Evolutionary conservation across 2,329 filamentous ascomycete species (phyloP), one percentile per base, ranked within the genome.

Genomic region (Aurifilum marmelostoma): DNA sequence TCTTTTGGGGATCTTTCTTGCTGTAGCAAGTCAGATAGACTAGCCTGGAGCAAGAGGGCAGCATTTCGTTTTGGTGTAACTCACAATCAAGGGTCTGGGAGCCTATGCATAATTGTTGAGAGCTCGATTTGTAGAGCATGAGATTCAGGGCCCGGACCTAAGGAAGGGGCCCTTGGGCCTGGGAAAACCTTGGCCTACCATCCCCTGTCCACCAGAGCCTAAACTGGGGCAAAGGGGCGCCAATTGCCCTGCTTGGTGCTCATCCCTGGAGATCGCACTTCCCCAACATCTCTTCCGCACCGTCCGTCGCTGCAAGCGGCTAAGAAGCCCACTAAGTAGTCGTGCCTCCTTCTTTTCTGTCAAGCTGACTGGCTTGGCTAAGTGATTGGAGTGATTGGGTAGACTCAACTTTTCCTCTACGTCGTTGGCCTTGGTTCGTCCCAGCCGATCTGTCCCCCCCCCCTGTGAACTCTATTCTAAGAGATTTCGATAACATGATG

Each of bases 211-310:
- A 47, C 43, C 43, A 47, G 18, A 9, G 43, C 43, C 43, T 21
- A 47, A 47, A 47, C 43, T 47, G 43, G 43, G 43, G 43, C 43
- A n/a, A n/a, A n/a, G 9, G 43, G 43, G 43, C 43, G 43, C 43
- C 43, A 47, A 47, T n/a, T 18, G 21, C 43, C 43, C 43, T 47
- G 18, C 47, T 63, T 58, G 65, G 61, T 52, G 56, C 52, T 72
- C 71, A 68, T 67, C 76, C 52, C 52, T 29, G 27, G 14, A 29
- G 12, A 56, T 47, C 79, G 79, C 79, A 80, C 75, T 79, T 81
- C 80, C 80, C 80, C 80, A 81, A 81, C 79, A 80, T 75, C 74
- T 80, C 80, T 78, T 80, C 80, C 80, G 79, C 71, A 27, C 52
- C 39, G 29, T 27, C 50, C 63, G 54, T 24, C 52, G 27, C 52